Evolutionary conservation across 1,139 yeast species (phyloP).

Genomic region (Sugiyamaella novakii): DNA sequence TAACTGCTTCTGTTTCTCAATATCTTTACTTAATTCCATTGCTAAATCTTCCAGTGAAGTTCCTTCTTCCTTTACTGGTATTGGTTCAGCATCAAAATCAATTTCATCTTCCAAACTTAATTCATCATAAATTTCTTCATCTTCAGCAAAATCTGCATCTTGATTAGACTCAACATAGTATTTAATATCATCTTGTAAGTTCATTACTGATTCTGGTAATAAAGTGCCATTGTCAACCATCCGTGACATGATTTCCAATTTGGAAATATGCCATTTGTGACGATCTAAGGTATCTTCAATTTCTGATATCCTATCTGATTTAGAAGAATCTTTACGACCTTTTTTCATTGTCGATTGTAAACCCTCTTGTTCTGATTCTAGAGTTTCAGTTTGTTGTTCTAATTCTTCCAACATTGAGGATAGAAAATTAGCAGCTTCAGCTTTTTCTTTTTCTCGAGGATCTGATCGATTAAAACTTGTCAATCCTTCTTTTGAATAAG

Average conservation of each 20-base stretch:
- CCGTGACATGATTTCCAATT: slow-evolving; percentile 75
- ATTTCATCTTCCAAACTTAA: slow-evolving; percentile 75
- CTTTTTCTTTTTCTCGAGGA: slow-evolving; percentile 79
- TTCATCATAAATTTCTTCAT: slow-evolving; percentile 89
- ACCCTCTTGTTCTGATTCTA: slow-evolving; percentile 75
- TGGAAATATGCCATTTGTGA: slow-evolving; percentile 75
- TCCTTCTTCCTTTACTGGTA: slow-evolving; percentile 41
- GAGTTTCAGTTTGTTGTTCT: slow-evolving; percentile 75
- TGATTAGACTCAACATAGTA: slow-evolving; percentile 94
- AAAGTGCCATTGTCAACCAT: slow-evolving; percentile 80
- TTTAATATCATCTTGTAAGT: slow-evolving; percentile 84
- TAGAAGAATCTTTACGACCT: slow-evolving; percentile 59
- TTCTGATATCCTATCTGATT: slow-evolving; percentile 60
- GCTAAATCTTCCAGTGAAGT: slow-evolving; percentile 45
- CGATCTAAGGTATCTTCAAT: slow-evolving; percentile 68
- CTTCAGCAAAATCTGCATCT: slow-evolving; percentile 95
- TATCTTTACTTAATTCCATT: slow-evolving; percentile 34
- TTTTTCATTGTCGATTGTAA: slow-evolving; percentile 55
- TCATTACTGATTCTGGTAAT: slow-evolving; percentile 79
- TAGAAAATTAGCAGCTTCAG: slow-evolving; percentile 72
- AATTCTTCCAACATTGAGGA: slow-evolving; percentile 78
- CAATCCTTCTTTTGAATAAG: slow-evolving; percentile 91
- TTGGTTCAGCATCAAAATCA: slow-evolving; percentile 49
- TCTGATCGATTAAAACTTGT: slow-evolving; percentile 68
- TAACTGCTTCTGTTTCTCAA: slow-evolving; percentile 20